Conservation (phyloP, 345 rosid genomes). For the Jatropha curcas region DNA sequence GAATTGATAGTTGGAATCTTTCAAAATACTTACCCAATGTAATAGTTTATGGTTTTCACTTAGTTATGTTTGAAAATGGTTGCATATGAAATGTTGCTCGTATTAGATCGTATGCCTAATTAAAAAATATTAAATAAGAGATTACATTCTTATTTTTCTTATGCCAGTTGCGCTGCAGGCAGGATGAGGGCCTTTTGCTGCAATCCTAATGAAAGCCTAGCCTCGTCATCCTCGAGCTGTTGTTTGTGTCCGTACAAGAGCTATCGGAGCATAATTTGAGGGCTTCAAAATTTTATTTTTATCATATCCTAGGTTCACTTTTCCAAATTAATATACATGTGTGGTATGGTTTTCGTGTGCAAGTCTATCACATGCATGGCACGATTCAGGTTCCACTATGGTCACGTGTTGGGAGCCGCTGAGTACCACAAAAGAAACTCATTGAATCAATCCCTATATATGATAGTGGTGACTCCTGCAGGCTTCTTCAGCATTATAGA, state of each 20-base stretch:
- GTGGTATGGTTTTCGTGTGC: conserved; percentile 67
- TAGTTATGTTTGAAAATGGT: neutral
- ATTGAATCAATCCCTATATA: conserved; percentile 74
- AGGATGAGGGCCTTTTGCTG: conserved; percentile 69
- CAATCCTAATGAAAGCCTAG: conserved; percentile 66
- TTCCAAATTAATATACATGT: conserved; percentile 13
- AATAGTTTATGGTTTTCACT: neutral
- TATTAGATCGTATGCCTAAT: neutral
- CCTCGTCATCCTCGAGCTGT: conserved; percentile 92
- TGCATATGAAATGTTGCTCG: neutral
- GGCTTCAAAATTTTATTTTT: neutral
- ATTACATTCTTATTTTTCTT: conserved; percentile 18
- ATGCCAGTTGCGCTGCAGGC: conserved; percentile 75
- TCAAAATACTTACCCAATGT: neutral
- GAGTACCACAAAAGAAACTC: conserved; percentile 91
- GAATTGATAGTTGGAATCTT: neutral
- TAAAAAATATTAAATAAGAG: conserved; percentile 1
- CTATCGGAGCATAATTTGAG: conserved; percentile 67
- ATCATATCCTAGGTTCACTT: neutral
- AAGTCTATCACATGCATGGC: conserved; percentile 95
- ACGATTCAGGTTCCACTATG: conserved; percentile 80
- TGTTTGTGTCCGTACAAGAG: conserved; percentile 92
- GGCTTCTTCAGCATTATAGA: conserved; percentile 93
- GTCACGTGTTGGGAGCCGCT: conserved; percentile 91
- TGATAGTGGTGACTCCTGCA: conserved; percentile 96